Evolutionary conservation across 164 flowering plant species (phyloP).

Genomic region (Akebia trifoliata): DNA sequence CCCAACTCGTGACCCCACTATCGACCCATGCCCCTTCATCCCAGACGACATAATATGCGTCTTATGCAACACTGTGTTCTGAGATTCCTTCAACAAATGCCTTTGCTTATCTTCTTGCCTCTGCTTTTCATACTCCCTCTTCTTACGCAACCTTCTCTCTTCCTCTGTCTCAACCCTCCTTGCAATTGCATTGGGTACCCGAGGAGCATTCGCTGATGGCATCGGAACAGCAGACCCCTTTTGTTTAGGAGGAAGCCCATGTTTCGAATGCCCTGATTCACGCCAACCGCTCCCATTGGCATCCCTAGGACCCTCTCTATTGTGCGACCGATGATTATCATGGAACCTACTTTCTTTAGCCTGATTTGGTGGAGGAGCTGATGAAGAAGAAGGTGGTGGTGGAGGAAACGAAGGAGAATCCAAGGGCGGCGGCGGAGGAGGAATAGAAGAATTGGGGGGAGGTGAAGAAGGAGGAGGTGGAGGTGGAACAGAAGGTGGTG

Average conservation of each 20-base stretch:
- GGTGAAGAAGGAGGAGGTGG: constrained; percentile 39
- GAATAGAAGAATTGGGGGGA: constrained; percentile 25
- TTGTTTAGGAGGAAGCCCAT: constrained; percentile 28
- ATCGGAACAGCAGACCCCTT: constrained; percentile 34
- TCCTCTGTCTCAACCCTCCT: constrained; percentile 89
- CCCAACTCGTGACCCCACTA: constrained; percentile 63
- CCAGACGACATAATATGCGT: constrained; percentile 54
- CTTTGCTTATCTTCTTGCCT: constrained; percentile 73
- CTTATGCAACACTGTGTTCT: constrained; percentile 53
- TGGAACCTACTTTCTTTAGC: constrained; percentile 29
- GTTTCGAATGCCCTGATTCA: constrained; percentile 32
- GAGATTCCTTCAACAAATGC: constrained; percentile 63
- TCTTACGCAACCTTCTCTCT: constrained; percentile 79
- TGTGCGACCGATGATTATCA: constrained; percentile 10
- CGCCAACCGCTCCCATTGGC: constrained; percentile 23
- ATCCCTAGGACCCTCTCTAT: constrained; percentile 24
- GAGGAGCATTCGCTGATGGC: constrained; percentile 22
- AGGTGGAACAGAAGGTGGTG: constrained; percentile 33
- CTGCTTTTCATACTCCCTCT: constrained; percentile 82
- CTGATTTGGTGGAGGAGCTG: constrained; percentile 18
- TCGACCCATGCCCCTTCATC: constrained; percentile 55
- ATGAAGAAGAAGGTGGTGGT: constrained; percentile 38
- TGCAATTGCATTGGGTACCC: constrained; percentile 29
- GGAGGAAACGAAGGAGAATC: constrained; percentile 39
- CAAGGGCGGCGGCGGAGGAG: constrained; percentile 54